phyloP scores from a whole-genome alignment of 2,329 filamentous ascomycete genomes.

The Paramyrothecium roridum region DNA sequence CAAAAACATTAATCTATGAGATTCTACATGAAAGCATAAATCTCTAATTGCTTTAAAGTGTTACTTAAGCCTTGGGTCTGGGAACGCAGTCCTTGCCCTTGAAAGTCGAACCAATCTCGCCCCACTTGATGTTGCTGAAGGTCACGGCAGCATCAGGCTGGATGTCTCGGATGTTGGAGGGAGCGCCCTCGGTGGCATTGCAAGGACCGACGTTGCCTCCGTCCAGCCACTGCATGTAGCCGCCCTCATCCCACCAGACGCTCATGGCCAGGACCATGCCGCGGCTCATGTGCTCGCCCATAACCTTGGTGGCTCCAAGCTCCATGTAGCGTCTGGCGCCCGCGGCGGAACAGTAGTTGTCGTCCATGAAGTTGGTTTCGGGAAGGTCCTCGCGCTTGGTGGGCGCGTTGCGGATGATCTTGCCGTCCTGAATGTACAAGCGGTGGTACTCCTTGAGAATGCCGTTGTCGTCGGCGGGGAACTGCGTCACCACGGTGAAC shows the following conservation, averaged over 20 bases:
- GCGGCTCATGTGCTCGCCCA: conserved; percentile 41
- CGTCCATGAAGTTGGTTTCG: conserved; percentile 32
- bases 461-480: conserved; percentile 33
- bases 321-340: conserved; percentile 25
- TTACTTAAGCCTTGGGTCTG: background rate
- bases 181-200: conserved; percentile 48
- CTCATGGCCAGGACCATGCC: conserved; percentile 51
- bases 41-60: background rate
- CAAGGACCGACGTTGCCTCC: conserved; percentile 46
- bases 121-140: conserved; percentile 57
- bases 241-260: conserved; percentile 52
- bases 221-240: conserved; percentile 54
- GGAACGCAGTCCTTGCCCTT: background rate
- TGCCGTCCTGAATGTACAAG: conserved; percentile 37
- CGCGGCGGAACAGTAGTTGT: conserved; percentile 30
- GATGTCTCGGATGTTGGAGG: conserved; percentile 41
- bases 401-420: conserved; percentile 7
- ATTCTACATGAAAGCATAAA: no score
- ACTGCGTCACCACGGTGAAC: conserved; percentile 49
- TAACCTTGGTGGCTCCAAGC: conserved; percentile 38
- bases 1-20: no score
- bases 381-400: conserved; percentile 11
- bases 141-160: conserved; percentile 47
- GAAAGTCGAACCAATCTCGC: conserved; percentile 53
- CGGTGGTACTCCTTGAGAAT: conserved; percentile 46